These are phyloP conservation scores for Aspergillus spinulosporus DNA, from an alignment of 2,329 filamentous ascomycete species.

Conservation along the genomic window DNA sequence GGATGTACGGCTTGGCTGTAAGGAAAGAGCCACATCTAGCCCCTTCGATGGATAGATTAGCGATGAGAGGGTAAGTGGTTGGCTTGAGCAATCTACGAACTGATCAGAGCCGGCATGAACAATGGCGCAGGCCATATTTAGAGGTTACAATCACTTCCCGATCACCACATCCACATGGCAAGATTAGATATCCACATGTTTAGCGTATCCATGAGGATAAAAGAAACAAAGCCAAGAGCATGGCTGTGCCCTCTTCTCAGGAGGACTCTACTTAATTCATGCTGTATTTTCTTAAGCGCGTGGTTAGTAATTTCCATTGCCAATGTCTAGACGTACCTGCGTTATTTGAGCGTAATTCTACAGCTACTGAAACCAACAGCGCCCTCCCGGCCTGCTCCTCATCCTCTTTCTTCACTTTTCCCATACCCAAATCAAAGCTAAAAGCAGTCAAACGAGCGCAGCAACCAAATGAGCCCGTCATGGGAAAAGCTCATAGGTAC, in stretches of 20 bases:
- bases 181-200: background rate
- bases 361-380: background rate
- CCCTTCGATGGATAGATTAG: no score
- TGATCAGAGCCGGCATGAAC: background rate
- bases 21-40: no score
- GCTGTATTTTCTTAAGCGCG: background rate
- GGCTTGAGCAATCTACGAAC: background rate
- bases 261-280: background rate
- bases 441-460: background rate
- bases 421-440: background rate
- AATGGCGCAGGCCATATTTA: background rate
- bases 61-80: no score
- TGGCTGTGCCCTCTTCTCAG: background rate
- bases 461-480: background rate
- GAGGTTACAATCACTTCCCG: background rate
- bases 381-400: background rate
- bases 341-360: slow-evolving; percentile 1
- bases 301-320: background rate
- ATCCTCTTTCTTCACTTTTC: background rate
- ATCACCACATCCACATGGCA: background rate
- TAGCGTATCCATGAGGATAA: background rate
- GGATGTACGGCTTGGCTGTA: background rate
- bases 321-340: slow-evolving; percentile 9
- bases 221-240: background rate
- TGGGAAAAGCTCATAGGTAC: slow-evolving; percentile 6